Evolutionary conservation across 2,329 filamentous ascomycete genomes (phyloP), one percentile per base, ranked within the genome.

Genomic region (Alternaria sp.): DNA sequence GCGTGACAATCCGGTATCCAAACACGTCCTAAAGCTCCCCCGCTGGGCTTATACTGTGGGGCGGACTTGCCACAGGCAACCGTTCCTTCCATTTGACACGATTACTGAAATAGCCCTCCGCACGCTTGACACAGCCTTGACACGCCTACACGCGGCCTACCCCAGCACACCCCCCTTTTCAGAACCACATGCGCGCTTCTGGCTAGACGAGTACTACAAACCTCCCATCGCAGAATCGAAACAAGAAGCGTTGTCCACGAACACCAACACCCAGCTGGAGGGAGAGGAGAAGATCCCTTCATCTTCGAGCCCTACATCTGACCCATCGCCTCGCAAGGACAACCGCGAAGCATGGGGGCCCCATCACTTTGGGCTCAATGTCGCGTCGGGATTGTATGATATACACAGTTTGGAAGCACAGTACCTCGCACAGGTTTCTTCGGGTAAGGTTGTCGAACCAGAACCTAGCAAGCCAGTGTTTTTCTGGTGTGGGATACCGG

Each of bases 331-430:
- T 28, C 46, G 46, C 46, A 28, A 28, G 52, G 36, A 55, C n/a
- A 55, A 55, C 52, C 52, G 52, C 52, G 52, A 55, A 55, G 36
- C 52, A 55, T 56, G 55, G 55, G 55, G 55, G 21, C 55, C 55
- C 28, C 44, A 57, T 57, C 55, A 57, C 28, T 57, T 57, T 57
- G 45, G 55, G 45, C 55, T 57, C 28, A 57, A 57, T 57, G 45
- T 57, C n/a, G 55, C 55, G 55, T 57, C 45, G 28, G 55, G 45
- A 43, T 57, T 57, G 28, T 57, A 57, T 57, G 45, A 57, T 40
- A 57, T 57, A 57, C 45, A 57, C 45, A 57, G 55, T 57, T 50
- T 57, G 44, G 55, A 57, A 50, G 55, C 51, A 54, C 23, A 54
- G 36, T 54, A 54, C 23, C 51, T 54, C 51, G 51, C 32, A 40